A percentile compares a stretch with the other conserved stretches of the same genome.
Evolutionary conservation across 352 stramenopile genomes (phyloP).

Genomic region (Globisporangium cylindrosporum): DNA sequence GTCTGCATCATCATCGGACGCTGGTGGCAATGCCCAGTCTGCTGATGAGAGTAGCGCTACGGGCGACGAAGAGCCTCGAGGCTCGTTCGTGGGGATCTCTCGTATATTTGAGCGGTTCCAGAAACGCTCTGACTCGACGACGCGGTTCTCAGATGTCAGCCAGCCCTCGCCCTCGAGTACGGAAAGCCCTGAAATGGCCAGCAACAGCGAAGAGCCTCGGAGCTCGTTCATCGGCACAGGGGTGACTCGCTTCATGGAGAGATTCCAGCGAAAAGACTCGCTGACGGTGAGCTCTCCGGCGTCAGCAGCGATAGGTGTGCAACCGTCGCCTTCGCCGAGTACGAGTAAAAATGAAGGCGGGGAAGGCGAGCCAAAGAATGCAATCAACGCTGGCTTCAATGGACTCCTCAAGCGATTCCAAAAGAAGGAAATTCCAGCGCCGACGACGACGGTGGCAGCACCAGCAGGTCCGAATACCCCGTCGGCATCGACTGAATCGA

Average conservation of each 20-base stretch:
- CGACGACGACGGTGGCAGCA: not conserved
- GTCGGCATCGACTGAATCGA: not conserved
- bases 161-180: slow-evolving; percentile 7
- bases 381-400: slow-evolving; percentile 3
- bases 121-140: not conserved
- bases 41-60: not conserved
- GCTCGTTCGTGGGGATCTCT: slow-evolving; percentile 4
- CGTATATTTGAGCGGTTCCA: slow-evolving; percentile 12
- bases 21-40: not conserved
- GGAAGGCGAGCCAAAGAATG: not conserved
- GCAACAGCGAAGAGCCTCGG: slow-evolving; percentile 14
- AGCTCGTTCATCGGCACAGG: slow-evolving; percentile 12
- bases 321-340: slow-evolving; percentile 3
- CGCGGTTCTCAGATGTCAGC: not conserved
- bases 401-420: slow-evolving; percentile 11
- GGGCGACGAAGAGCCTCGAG: not conserved
- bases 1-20: not conserved
- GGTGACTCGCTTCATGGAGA: slow-evolving; percentile 11
- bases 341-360: not conserved
- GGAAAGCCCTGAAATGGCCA: slow-evolving; percentile 4
- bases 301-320: not conserved
- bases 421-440: slow-evolving; percentile 1
- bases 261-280: slow-evolving; percentile 23
- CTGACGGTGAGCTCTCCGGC: slow-evolving; percentile 3
- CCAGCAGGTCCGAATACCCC: not conserved